These are phyloP conservation scores for Scutellaria baicalensis DNA, from an alignment of 257 asterid genomes.

Conservation along the genomic window DNA sequence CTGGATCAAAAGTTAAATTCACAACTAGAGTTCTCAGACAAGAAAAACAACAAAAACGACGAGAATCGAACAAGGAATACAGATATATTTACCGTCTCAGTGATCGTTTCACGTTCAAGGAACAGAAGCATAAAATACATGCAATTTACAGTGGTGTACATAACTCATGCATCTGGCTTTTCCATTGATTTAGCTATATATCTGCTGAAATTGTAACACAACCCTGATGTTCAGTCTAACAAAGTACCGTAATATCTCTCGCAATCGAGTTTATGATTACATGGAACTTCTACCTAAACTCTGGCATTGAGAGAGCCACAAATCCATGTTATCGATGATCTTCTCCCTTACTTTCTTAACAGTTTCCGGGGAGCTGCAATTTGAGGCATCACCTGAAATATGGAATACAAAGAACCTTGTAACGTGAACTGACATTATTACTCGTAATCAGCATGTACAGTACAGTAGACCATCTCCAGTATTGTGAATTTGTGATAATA, in stretches of 20 bases:
- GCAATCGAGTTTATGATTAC: slow-evolving; percentile 10
- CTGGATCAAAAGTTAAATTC: background rate
- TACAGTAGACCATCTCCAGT: background rate
- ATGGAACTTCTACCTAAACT: slow-evolving; percentile 46
- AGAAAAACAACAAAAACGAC: background rate
- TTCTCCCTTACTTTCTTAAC: slow-evolving; percentile 71
- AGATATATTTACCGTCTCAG: background rate
- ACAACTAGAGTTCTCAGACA: background rate
- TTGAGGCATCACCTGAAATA: slow-evolving; percentile 58
- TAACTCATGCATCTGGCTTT: background rate
- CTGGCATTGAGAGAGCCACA: slow-evolving; percentile 83
- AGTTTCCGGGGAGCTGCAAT: slow-evolving; percentile 74
- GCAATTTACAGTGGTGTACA: background rate
- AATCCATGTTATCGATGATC: slow-evolving; percentile 54
- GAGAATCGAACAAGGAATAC: background rate
- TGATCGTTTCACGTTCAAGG: background rate
- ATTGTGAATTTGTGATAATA: background rate
- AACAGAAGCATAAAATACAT: background rate
- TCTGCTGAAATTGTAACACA: slow-evolving; percentile 1
- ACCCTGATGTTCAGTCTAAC: background rate
- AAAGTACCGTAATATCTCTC: background rate
- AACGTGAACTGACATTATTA: no score
- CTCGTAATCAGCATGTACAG: background rate
- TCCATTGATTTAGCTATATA: slow-evolving; percentile 5
- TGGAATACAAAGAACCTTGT: background rate